A percentile compares a stretch with the other conserved stretches of the same genome.
These are phyloP conservation scores for Suhomyces ambrosiae DNA, from an alignment of 1,139 yeast species.

Conservation along the genomic window DNA sequence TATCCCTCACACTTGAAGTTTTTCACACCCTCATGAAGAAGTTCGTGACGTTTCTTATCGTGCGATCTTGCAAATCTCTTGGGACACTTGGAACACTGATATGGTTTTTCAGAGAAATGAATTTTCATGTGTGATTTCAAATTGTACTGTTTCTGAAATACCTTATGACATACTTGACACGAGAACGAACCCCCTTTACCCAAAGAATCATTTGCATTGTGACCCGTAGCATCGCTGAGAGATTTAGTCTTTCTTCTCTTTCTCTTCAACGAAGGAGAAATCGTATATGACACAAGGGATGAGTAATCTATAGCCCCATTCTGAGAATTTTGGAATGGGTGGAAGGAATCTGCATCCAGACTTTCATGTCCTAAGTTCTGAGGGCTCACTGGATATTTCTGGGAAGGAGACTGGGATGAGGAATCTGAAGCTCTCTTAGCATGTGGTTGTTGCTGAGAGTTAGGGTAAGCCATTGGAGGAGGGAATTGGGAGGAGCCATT, in stretches of 20 bases:
- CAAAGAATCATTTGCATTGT: not conserved
- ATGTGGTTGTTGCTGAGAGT: constrained; percentile 1
- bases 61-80: constrained; percentile 59
- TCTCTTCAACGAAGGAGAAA: constrained; percentile 39
- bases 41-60: constrained; percentile 59
- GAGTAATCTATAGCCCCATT: constrained; percentile 34
- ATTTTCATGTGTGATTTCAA: constrained; percentile 58
- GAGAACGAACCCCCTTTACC: constrained; percentile 27
- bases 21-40: constrained; percentile 55
- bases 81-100: constrained; percentile 48
- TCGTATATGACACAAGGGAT: constrained; percentile 40
- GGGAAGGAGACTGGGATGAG: constrained; percentile 10
- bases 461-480: constrained; percentile 3
- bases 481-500: constrained; percentile 1
- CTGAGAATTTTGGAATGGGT: constrained; percentile 9
- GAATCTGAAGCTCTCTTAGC: constrained; percentile 4
- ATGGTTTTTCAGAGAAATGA: constrained; percentile 59
- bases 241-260: constrained; percentile 28
- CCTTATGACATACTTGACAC: constrained; percentile 52
- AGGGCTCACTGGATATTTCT: constrained; percentile 11
- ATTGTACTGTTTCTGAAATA: constrained; percentile 57
- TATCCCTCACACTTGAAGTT: constrained; percentile 58
- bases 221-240: constrained; percentile 5
- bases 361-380: constrained; percentile 2
- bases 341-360: constrained; percentile 1